Percentiles rank a stretch among this genome's conserved stretches.
phyloP scores from a whole-genome alignment of 306 rosid genomes.

The Rubus parviflorus region DNA sequence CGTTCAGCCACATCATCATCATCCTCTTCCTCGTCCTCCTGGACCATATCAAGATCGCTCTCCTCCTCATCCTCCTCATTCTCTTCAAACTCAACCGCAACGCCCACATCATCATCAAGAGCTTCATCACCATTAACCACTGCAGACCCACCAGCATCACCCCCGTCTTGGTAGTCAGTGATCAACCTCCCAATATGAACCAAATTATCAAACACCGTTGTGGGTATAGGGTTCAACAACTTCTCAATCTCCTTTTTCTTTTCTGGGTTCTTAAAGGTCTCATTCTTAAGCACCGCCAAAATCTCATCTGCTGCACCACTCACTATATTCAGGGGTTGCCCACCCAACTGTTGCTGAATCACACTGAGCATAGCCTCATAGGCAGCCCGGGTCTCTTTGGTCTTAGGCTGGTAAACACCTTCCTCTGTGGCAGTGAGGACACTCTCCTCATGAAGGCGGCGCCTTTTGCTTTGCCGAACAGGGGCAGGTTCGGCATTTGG shows the following conservation, averaged over 20 bases:
- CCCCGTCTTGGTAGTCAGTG: constrained; percentile 79
- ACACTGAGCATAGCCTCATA: constrained; percentile 94
- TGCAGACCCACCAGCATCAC: constrained; percentile 42
- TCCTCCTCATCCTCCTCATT: constrained; percentile 93
- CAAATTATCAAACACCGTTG: constrained; percentile 56
- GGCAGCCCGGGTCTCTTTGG: constrained; percentile 88
- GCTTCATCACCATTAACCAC: constrained; percentile 60
- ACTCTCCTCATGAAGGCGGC: constrained; percentile 66
- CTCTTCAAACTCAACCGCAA: constrained; percentile 93
- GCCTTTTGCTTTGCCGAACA: constrained; percentile 51
- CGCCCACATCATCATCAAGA: constrained; percentile 86
- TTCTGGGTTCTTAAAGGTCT: constrained; percentile 54
- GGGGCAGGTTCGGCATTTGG: constrained; percentile 37
- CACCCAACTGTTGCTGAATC: constrained; percentile 83
- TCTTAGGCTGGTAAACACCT: constrained; percentile 83
- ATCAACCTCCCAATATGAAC: constrained; percentile 74
- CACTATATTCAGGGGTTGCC: constrained; percentile 75
- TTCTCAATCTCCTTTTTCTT: constrained; percentile 96
- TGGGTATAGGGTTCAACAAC: constrained; percentile 59
- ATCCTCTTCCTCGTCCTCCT: constrained; percentile 66
- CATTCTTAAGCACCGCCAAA: constrained; percentile 74
- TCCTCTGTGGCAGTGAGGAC: constrained; percentile 82
- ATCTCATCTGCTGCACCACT: constrained; percentile 91
- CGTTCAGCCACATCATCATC: constrained; percentile 60
- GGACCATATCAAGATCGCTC: constrained; percentile 92